phyloP scores from a whole-genome alignment of 768 basidiomycete species.

The Amanita phalloides region DNA sequence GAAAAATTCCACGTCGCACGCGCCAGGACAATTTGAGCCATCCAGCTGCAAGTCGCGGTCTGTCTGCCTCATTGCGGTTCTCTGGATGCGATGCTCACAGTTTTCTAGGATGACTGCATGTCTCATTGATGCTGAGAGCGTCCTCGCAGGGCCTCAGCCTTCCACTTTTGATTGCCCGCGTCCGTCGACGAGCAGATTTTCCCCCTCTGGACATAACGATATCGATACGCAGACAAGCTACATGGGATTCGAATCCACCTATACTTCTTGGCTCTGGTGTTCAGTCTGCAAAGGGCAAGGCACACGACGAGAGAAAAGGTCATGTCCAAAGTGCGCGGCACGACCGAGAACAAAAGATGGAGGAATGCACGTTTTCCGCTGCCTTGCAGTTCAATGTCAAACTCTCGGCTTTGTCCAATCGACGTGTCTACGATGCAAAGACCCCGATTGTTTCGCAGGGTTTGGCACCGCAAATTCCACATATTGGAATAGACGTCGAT shows the following conservation, averaged over 20 bases:
- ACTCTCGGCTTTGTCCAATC: background rate
- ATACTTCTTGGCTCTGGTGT: background rate
- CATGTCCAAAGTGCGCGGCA: background rate
- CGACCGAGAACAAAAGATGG: background rate
- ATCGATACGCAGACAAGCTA: background rate
- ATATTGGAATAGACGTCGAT: background rate
- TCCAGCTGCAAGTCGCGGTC: slow-evolving; percentile 34
- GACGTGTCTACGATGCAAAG: background rate
- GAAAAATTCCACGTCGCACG: background rate
- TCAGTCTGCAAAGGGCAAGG: background rate
- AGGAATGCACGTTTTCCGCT: background rate
- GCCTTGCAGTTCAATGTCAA: background rate
- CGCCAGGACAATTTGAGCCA: background rate
- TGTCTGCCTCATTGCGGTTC: slow-evolving; percentile 10
- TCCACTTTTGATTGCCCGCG: slow-evolving; percentile 7
- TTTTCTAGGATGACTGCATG: slow-evolving; percentile 61
- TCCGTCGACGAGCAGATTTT: slow-evolving; percentile 1
- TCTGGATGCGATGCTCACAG: background rate
- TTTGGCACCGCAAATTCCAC: background rate
- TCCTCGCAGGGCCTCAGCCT: slow-evolving; percentile 63
- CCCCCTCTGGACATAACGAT: background rate
- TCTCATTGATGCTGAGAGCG: slow-evolving; percentile 75
- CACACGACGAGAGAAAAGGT: background rate
- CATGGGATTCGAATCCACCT: background rate
- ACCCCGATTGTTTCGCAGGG: background rate